Conservation (phyloP, 1,284 basidiomycete species). For the Pyrrhoderma noxium region DNA sequence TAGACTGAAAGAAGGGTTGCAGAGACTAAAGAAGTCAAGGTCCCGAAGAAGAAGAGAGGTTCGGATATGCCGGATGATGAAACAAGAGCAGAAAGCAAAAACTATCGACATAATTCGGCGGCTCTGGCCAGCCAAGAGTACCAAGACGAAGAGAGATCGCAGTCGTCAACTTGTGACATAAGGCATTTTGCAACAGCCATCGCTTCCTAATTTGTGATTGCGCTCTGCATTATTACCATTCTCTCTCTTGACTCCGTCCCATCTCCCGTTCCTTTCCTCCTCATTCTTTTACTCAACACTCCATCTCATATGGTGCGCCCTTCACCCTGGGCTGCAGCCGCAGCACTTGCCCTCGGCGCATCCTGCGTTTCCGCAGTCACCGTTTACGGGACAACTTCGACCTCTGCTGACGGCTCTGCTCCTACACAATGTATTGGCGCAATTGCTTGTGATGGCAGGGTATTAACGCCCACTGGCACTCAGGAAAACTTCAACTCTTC, state of each 20-base stretch:
- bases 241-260: background rate
- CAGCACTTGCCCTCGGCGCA: slow-evolving; percentile 3
- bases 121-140: no score
- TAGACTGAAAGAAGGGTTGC: no score
- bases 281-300: background rate
- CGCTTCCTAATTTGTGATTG: background rate
- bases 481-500: slow-evolving; percentile 4
- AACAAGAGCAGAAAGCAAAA: no score
- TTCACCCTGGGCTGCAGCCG: background rate
- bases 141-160: background rate
- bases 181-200: background rate
- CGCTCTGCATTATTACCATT: no score
- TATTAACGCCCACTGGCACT: slow-evolving; percentile 8
- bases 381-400: slow-evolving; percentile 11
- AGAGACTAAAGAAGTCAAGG: no score
- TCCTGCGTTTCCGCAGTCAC: slow-evolving; percentile 2
- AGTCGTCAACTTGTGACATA: background rate
- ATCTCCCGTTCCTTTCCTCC: background rate
- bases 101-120: background rate
- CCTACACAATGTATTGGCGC: slow-evolving; percentile 16
- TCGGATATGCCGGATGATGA: no score
- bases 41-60: no score
- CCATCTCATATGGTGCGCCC: background rate
- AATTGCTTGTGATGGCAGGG: slow-evolving; percentile 15
- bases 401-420: slow-evolving; percentile 6